phyloP scores from a whole-genome alignment of 768 basidiomycete species.

The Amanita inopinata region DNA sequence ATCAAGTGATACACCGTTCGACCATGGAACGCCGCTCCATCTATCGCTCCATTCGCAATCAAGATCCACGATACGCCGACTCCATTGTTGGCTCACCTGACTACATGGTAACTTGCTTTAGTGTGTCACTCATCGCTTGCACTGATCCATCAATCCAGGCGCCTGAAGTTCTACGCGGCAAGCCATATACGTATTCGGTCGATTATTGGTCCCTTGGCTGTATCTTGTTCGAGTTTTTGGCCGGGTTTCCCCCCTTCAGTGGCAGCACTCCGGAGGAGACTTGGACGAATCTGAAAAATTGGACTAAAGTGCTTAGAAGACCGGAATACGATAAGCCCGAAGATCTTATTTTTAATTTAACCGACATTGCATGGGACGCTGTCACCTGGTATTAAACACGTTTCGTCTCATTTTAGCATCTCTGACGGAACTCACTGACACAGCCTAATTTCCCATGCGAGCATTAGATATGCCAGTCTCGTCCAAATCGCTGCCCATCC shows the following conservation, averaged over 20 bases:
- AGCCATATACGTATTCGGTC: slow-evolving; percentile 91
- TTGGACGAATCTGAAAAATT: slow-evolving; percentile 98
- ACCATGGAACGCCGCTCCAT: slow-evolving; percentile 92
- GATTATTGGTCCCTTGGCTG: slow-evolving; percentile 99
- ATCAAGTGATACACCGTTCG: slow-evolving; percentile 79
- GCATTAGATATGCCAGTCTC: slow-evolving; percentile 67
- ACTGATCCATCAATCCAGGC: slow-evolving; percentile 36
- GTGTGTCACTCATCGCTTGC: not conserved
- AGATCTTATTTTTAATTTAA: slow-evolving; percentile 93
- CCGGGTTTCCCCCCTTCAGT: slow-evolving; percentile 97
- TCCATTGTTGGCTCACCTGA: slow-evolving; percentile 97
- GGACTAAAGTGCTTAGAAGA: slow-evolving; percentile 84
- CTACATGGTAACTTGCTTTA: slow-evolving; percentile 65
- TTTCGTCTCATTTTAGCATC: too few species aligned
- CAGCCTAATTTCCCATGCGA: slow-evolving; percentile 84
- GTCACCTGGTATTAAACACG: slow-evolving; percentile 79
- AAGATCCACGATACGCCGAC: slow-evolving; percentile 90
- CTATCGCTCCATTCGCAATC: slow-evolving; percentile 84
- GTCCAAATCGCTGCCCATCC: slow-evolving; percentile 65
- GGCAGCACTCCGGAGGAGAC: slow-evolving; percentile 95
- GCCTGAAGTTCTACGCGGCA: slow-evolving; percentile 85
- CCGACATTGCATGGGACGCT: slow-evolving; percentile 90
- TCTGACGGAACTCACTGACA: slow-evolving; percentile 3
- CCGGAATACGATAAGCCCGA: slow-evolving; percentile 95
- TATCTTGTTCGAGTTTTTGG: slow-evolving; percentile 94